phyloP scores from a whole-genome alignment of 2,329 filamentous ascomycete genomes.

The Venturia asperata region DNA sequence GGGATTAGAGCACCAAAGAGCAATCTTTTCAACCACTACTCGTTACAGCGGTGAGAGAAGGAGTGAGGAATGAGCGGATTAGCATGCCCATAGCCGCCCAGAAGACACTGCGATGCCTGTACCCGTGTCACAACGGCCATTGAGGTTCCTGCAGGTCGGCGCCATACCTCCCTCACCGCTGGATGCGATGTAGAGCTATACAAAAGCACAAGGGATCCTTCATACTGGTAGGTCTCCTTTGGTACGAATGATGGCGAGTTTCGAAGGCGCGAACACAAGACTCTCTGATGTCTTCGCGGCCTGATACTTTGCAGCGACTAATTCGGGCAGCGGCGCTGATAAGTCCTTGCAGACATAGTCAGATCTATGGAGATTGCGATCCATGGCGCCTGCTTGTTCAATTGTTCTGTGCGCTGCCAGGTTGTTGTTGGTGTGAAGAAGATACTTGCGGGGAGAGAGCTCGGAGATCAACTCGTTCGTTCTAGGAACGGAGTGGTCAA shows the following conservation, averaged over 20 bases:
- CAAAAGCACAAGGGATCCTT: slow-evolving; percentile 7
- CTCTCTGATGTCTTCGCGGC: slow-evolving; percentile 31
- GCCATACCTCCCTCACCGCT: not conserved
- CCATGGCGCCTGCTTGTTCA: not conserved
- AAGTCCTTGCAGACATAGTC: slow-evolving; percentile 25
- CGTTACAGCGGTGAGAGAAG: slow-evolving; percentile 3
- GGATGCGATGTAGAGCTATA: not conserved
- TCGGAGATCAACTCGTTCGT: not conserved
- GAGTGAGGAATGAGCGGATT: not conserved
- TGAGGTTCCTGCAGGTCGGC: not conserved
- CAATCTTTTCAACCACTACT: not conserved
- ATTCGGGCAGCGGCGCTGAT: slow-evolving; percentile 29
- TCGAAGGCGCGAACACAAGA: slow-evolving; percentile 35
- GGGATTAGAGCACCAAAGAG: not conserved
- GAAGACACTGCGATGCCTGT: slow-evolving; percentile 1
- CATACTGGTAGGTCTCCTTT: slow-evolving; percentile 32
- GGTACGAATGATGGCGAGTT: slow-evolving; percentile 34
- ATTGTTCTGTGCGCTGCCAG: not conserved
- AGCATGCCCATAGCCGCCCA: not conserved
- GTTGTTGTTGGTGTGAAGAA: not conserved
- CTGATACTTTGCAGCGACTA: slow-evolving; percentile 34
- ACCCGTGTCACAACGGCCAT: not conserved
- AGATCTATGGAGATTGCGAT: no score
- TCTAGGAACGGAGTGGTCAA: not conserved
- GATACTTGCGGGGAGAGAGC: not conserved